These are phyloP conservation scores for Parathielavia hyrcaniae DNA, from an alignment of 495 filamentous ascomycete genomes.

Conservation along the genomic window DNA sequence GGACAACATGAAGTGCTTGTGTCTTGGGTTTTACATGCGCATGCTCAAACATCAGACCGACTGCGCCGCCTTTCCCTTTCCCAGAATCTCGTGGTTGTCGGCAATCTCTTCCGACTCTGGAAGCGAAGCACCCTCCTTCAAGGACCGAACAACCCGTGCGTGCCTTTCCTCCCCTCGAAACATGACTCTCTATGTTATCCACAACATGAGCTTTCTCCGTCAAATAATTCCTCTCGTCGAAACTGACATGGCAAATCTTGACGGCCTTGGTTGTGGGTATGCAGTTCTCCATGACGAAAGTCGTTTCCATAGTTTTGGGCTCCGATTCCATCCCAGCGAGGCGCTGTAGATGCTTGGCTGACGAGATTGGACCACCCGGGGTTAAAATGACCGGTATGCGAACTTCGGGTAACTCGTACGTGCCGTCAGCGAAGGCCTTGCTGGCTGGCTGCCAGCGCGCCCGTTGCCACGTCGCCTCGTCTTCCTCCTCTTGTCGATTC, in stretches of 20 bases:
- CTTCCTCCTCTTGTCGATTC: background rate
- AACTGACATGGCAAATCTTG: background rate
- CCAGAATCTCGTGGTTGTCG: background rate
- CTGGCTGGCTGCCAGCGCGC: background rate
- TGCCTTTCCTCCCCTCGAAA: background rate
- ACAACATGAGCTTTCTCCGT: background rate
- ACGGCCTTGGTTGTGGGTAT: background rate
- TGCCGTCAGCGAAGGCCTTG: background rate
- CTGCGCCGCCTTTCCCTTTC: background rate
- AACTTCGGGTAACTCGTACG: background rate
- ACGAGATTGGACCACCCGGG: background rate
- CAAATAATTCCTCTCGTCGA: background rate
- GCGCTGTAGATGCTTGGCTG: background rate
- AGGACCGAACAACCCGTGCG: background rate
- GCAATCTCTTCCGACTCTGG: background rate
- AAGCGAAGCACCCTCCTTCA: background rate
- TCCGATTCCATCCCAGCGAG: background rate
- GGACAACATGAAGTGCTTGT: no score
- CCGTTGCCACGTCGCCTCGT: background rate
- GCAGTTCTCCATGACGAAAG: background rate
- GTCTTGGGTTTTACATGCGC: no score
- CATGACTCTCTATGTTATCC: background rate
- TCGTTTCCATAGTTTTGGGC: background rate
- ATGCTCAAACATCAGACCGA: no score
- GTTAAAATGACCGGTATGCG: conserved; percentile 2